These are phyloP conservation scores for Rhododendron simsii DNA, from an alignment of 148 eudicot genomes.

Conservation along the genomic window DNA sequence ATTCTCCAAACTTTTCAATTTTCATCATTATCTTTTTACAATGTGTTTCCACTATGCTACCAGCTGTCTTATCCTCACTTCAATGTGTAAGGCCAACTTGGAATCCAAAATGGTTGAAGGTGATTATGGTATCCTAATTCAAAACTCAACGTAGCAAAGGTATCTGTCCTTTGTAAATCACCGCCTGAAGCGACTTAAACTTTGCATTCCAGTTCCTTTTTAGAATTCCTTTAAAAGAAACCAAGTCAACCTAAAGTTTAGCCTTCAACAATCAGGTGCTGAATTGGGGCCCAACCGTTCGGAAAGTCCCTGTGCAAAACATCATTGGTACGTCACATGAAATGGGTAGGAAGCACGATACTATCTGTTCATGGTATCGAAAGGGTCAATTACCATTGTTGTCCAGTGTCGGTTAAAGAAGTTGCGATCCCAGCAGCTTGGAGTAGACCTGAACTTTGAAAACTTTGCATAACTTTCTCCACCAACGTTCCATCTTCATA, in stretches of 20 bases:
- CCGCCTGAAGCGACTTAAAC: no score
- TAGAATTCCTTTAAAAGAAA: no score
- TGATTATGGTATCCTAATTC: no score
- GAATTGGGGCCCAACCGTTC: slow-evolving; percentile 94
- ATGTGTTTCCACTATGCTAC: no score
- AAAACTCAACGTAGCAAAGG: no score
- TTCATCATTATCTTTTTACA: no score
- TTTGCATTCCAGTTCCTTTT: no score
- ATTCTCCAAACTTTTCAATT: slow-evolving; percentile 68
- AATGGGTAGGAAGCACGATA: not conserved
- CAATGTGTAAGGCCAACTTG: no score
- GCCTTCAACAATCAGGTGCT: slow-evolving; percentile 85
- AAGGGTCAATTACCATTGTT: slow-evolving; percentile 63
- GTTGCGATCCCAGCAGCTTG: slow-evolving; percentile 73
- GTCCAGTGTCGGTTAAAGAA: slow-evolving; percentile 68
- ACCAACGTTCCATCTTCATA: slow-evolving; percentile 42
- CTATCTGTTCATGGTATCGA: not conserved
- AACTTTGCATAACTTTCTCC: slow-evolving; percentile 59
- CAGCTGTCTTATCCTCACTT: no score
- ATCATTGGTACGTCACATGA: not conserved
- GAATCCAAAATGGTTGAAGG: no score
- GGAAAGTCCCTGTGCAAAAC: slow-evolving; percentile 71
- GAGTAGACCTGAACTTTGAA: slow-evolving; percentile 60
- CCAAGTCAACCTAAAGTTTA: no score
- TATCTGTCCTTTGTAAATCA: no score